These are phyloP conservation scores for Penicillium turbatum DNA, from an alignment of 495 filamentous ascomycete genomes.

Conservation along the genomic window DNA sequence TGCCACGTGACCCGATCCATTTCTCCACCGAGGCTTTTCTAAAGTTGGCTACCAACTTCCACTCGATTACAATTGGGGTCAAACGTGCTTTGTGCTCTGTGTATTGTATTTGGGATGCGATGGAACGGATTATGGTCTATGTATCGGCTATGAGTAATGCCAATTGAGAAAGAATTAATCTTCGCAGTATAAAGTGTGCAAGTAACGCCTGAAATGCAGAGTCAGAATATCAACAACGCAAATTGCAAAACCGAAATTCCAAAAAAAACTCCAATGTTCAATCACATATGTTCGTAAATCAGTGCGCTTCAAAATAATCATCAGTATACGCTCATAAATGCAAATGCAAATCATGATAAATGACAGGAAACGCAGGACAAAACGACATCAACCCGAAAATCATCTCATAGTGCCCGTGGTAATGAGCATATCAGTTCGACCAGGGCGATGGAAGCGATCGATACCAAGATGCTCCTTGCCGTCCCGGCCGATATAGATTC, in stretches of 20 bases:
- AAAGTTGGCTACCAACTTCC: background rate
- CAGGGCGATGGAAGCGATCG: slow-evolving; percentile 52
- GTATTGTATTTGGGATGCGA: background rate
- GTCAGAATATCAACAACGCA: background rate
- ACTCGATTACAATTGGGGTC: no score
- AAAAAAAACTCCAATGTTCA: background rate
- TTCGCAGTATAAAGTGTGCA: background rate
- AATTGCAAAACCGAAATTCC: background rate
- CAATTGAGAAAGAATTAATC: background rate
- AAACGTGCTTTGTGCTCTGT: no score
- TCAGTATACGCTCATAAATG: slow-evolving; percentile 13
- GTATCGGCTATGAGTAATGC: background rate
- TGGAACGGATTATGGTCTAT: slow-evolving; percentile 4
- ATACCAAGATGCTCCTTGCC: slow-evolving; percentile 62
- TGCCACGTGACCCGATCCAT: background rate
- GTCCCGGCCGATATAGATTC: slow-evolving; percentile 56
- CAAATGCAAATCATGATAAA: slow-evolving; percentile 14
- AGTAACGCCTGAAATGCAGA: slow-evolving; percentile 11
- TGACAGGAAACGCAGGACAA: background rate
- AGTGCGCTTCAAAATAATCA: background rate
- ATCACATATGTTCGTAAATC: background rate
- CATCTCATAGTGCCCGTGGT: slow-evolving; percentile 36
- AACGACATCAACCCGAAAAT: background rate
- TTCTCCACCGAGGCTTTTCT: background rate
- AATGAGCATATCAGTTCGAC: slow-evolving; percentile 44